These are phyloP conservation scores for Nitzschia putrida DNA, from an alignment of 108 stramenopile species.

Conservation along the genomic window DNA sequence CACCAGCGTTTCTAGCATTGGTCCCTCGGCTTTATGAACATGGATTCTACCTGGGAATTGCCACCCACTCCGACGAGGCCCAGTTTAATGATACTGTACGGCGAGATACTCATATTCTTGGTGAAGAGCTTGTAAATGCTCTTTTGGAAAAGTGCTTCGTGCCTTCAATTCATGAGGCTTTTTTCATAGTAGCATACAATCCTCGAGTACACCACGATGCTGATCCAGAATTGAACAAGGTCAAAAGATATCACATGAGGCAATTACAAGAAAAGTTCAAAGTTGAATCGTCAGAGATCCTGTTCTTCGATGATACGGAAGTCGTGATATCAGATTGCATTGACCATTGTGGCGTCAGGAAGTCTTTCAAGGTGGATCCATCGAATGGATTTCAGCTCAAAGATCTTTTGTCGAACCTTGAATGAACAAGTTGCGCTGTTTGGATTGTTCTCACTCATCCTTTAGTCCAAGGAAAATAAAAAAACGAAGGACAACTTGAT, in stretches of 20 bases:
- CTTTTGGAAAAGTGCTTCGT: conserved; percentile 19
- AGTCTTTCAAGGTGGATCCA: conserved; percentile 15
- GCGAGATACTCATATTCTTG: conserved; percentile 35
- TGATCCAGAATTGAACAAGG: conserved; percentile 5
- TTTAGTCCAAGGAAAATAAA: no score
- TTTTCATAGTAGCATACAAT: conserved; percentile 38
- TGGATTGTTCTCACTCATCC: no score
- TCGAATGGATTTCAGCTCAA: conserved; percentile 20
- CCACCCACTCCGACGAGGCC: conserved; percentile 41
- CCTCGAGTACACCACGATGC: conserved; percentile 13
- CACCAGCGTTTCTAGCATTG: conserved; percentile 21
- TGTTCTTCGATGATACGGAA: conserved; percentile 33
- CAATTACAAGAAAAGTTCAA: conserved; percentile 16
- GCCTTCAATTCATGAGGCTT: neutral
- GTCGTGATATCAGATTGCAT: conserved; percentile 15
- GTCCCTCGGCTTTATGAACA: conserved; percentile 17
- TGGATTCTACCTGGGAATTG: conserved; percentile 29
- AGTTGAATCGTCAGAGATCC: conserved; percentile 7
- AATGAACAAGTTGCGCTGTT: no score
- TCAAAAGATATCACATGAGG: conserved; percentile 36
- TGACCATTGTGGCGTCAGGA: conserved; percentile 16
- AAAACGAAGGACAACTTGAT: no score
- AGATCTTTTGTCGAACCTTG: conserved; percentile 4
- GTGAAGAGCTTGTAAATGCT: conserved; percentile 20
- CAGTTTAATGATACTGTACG: conserved; percentile 22